Base-by-base conservation (phyloP, 176 grass and related monocot genomes). In the Phoenix dactylifera region DNA sequence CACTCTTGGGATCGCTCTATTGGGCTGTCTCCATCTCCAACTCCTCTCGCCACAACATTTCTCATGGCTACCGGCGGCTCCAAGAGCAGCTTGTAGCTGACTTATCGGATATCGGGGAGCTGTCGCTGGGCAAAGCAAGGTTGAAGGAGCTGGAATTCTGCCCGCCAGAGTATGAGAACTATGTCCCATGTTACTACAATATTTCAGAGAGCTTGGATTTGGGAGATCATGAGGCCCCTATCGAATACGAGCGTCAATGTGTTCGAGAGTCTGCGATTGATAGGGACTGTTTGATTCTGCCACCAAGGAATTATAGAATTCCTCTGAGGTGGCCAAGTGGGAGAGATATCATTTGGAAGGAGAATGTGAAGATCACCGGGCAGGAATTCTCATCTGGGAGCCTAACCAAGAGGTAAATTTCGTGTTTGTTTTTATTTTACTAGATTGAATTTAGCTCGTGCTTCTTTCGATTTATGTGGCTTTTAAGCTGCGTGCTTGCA, bases 371-470 rank as follows among this genome's bases (percentile, higher is more conserved):
- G 84, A 89, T 98, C 72, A 89, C 78, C 66, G 88, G 93, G 3
- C 93, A 98, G 25, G 93, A 98, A 63, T 92, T 98, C 76, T 92
- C 93, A 16, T 98, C 87, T 54, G 93, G 93, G 54, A 98, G 93
- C 76, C 78, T 98, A 30, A 92, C 89, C 71, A 98, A 92, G 57
- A 88, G 93, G 93, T 88, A 58, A 29, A 63, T 6, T 24, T 15
- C 24, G 18, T 67, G 5, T 4, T 32, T 2, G 10, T 19, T 67
- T 54, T 6, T 44, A 44, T 22, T 67, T 15, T 6, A 5, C 50
- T 15, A 44, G 35, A 44, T 44, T 44, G 35, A 14, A 44, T 44
- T 14, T 0, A 14, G 35, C 35, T 44, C 10, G 2, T 12, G 9
- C 24, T 63, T 7, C 7, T 68, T 57, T 51, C 49, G 64, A 72